Percentiles rank a stretch among this genome's conserved stretches.
Evolutionary conservation across 805 yeast genomes (phyloP).

Genomic region (Saccharomycopsis fibuligera): DNA sequence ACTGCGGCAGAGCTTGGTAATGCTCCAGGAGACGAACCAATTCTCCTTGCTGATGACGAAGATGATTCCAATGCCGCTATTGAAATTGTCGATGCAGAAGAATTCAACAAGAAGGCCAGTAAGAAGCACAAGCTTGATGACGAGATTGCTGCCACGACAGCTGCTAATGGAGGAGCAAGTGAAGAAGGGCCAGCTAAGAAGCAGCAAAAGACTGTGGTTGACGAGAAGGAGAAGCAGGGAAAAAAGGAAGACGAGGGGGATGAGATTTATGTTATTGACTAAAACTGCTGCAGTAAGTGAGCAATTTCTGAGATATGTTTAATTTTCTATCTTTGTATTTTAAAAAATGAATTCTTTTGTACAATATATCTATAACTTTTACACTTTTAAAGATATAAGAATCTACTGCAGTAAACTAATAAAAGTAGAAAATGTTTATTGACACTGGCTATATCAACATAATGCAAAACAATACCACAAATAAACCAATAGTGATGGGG

Average conservation of each 20-base stretch:
- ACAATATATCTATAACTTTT: too few species aligned
- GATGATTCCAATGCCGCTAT: constrained; percentile 1
- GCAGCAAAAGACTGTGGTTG: constrained; percentile 3
- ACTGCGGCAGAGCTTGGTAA: background rate
- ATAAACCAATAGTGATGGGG: too few species aligned
- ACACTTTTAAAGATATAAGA: too few species aligned
- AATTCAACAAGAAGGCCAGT: background rate
- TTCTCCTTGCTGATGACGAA: constrained; percentile 3
- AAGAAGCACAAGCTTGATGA: constrained; percentile 10
- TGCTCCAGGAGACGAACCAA: background rate
- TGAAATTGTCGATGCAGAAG: constrained; percentile 6
- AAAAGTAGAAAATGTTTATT: too few species aligned
- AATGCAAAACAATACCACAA: too few species aligned
- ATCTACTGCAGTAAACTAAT: too few species aligned
- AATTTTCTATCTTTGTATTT: too few species aligned
- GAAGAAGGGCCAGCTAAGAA: constrained; percentile 2
- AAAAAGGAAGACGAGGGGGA: constrained; percentile 1
- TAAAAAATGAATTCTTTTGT: too few species aligned
- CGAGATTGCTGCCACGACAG: too few species aligned
- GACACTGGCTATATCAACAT: too few species aligned
- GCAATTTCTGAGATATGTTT: too few species aligned
- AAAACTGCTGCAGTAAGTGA: background rate
- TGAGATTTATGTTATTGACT: background rate
- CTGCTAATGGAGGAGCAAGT: too few species aligned
- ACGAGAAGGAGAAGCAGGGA: background rate